Percentiles rank a stretch among this genome's conserved stretches.
These are phyloP conservation scores for Ganoderma meredithae DNA, from an alignment of 1,284 basidiomycete genomes.

Conservation along the genomic window DNA sequence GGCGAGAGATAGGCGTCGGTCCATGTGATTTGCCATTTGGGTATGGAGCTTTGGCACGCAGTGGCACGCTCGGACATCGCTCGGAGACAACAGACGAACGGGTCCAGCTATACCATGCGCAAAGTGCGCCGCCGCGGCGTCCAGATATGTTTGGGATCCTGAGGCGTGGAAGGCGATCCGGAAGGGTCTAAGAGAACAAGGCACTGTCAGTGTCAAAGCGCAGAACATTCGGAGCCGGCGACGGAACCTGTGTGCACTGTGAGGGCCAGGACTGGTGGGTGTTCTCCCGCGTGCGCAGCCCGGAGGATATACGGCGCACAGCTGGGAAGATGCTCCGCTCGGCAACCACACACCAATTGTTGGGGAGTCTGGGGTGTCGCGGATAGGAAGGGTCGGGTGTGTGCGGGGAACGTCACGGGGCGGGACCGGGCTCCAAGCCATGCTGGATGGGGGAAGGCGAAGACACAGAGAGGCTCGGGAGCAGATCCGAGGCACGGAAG, in stretches of 20 bases:
- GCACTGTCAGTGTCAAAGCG: background rate
- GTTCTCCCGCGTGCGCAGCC: constrained; percentile 3
- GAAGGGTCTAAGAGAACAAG: background rate
- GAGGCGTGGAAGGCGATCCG: background rate
- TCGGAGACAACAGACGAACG: background rate
- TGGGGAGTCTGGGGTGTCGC: constrained; percentile 3
- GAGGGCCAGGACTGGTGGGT: background rate
- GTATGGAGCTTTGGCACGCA: background rate
- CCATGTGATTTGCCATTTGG: background rate
- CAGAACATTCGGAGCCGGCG: constrained; percentile 2
- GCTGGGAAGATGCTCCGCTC: background rate
- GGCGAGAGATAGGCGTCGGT: background rate
- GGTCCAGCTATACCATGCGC: background rate
- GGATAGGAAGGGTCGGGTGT: constrained; percentile 5
- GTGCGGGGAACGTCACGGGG: constrained; percentile 13
- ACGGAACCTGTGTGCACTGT: background rate
- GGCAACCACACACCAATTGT: constrained; percentile 1
- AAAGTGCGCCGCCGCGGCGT: background rate
- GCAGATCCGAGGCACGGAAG: constrained; percentile 2
- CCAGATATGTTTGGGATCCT: background rate
- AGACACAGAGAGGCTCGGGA: background rate
- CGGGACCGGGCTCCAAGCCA: background rate
- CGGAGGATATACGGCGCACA: background rate
- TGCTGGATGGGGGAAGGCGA: constrained; percentile 2
- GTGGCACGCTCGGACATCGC: background rate